Evolutionary conservation across 768 basidiomycete genomes (phyloP), one percentile per base, ranked within the genome.

Genomic region (Xanthoconium purpureum): DNA sequence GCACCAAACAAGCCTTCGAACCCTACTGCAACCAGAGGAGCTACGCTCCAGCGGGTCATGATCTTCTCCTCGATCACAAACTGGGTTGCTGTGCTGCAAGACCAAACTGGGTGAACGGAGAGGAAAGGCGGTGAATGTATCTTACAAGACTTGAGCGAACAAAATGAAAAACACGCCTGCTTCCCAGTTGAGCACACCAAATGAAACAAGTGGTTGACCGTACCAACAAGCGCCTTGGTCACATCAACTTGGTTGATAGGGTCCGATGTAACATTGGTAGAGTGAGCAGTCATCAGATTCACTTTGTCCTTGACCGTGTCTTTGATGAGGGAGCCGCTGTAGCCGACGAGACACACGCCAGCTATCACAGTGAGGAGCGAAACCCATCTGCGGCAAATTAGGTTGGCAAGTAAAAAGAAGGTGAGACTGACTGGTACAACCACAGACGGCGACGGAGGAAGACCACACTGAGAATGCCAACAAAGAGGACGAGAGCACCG

Each of bases 51-150:
- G 47, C 81, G 83, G 66, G 84, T 77, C 88, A 98, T 87, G 63
- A 98, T 94, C 77, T 91, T 95, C 75, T 98, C 96, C 79, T 98
- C 97, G 15, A 97, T 81, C 44, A 98, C 95, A 68, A 95, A 95
- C 70, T 95, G 94, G 11, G 85, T 84, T 53, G 94, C 94, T 30
- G 91, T 90, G 76, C 91, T 94, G 55, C 45, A 61, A 59, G n/a
- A 55, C 38, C 37, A 57, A 24, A 10, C 1, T 61, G 4, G 56
- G 36, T 13, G 45, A 47, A 48, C 3, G 29, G 50, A 24, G 39
- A 43, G 30, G 3, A 11, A 12, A 46, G 29, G n/a, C 30, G 3
- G 7, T 9, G 42, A 33, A 37, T 18, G 30, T 38, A 54, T 39
- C 88, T 79, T 70, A 93, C 91, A 98, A 98, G 60, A 97, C 73